Percentiles rank a stretch among this genome's conserved stretches.
Evolutionary conservation across 164 flowering plant species (phyloP).

Genomic region (Magnolia officinalis): DNA sequence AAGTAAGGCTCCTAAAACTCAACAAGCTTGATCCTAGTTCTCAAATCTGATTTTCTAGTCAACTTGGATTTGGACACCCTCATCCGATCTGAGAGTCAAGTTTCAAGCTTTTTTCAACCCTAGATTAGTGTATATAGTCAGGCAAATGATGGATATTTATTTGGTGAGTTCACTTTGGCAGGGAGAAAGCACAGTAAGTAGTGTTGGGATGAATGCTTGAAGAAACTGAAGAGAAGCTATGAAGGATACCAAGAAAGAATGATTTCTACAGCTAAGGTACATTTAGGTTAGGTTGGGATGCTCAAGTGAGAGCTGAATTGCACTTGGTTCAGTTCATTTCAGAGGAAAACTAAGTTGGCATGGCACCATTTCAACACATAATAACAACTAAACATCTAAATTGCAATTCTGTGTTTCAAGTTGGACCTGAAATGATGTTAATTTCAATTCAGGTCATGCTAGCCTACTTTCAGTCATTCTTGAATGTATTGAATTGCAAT

Average conservation of each 20-base stretch:
- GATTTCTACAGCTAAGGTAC: not conserved
- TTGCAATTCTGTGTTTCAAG: not conserved
- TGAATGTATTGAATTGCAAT: not conserved
- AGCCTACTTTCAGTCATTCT: not conserved
- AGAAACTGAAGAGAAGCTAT: not conserved
- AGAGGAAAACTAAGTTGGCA: not conserved
- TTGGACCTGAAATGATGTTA: not conserved
- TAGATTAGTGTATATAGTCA: not conserved
- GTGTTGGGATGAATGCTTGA: not conserved
- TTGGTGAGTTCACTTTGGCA: not conserved
- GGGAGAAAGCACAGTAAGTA: not conserved
- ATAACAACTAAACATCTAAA: too few species aligned
- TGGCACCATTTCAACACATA: not conserved
- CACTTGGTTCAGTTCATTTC: not conserved
- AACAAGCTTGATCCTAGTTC: not conserved
- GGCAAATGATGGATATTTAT: not conserved
- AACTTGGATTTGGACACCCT: not conserved
- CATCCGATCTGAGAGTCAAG: not conserved
- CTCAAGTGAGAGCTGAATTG: not conserved
- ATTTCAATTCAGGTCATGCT: not conserved
- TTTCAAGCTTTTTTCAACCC: not conserved
- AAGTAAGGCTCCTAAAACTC: not conserved
- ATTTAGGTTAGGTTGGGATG: not conserved
- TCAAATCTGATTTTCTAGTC: not conserved
- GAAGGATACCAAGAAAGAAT: not conserved